Evolutionary conservation across 176 grass and related monocot genomes (phyloP), one percentile per base, ranked within the genome.

Genomic region (Carex kokanica): DNA sequence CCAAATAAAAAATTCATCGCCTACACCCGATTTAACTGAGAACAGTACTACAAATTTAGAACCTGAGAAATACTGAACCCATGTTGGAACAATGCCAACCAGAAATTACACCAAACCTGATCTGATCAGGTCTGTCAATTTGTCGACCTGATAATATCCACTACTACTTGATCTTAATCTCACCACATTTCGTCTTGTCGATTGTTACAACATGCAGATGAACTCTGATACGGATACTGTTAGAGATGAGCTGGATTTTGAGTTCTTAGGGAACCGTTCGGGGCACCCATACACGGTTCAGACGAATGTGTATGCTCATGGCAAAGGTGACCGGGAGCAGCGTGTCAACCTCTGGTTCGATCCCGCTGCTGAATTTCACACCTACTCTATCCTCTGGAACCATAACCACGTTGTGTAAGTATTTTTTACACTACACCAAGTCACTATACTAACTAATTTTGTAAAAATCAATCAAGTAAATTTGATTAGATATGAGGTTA

Each of bases 281-380:
- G 81, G 81, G 31, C 86, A 88, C 14, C 86, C 86, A 3, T 88
- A 88, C 81, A 88, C 86, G 0, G 86, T 88, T 36, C 86, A 88
- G 52, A 88, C 86, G 1, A 88, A 88, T 9, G 81, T 88, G 27
- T 88, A 84, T 14, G 86, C 86, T 13, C 86, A 69, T 11, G 86
- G 86, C 0, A 88, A 84, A 27, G 86, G 86, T 11, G 86, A 88
- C 71, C 54, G 81, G 60, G 86, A 88, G 73, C 86, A 88, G 61
- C 65, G 86, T 10, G 86, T 88, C 34, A 88, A 84, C 38, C 86
- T 88, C 29, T 88, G 86, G 81, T 84, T 88, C 8, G 86, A 74
- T 20, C 70, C 71, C 3, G 71, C 70, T 14, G 70, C 43, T 1
- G 70, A 74, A 5, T 74, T 74, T 4, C 70, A 74, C 23, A 74